phyloP scores from a whole-genome alignment of 495 filamentous ascomycete species.

The Penicillium arizonense region DNA sequence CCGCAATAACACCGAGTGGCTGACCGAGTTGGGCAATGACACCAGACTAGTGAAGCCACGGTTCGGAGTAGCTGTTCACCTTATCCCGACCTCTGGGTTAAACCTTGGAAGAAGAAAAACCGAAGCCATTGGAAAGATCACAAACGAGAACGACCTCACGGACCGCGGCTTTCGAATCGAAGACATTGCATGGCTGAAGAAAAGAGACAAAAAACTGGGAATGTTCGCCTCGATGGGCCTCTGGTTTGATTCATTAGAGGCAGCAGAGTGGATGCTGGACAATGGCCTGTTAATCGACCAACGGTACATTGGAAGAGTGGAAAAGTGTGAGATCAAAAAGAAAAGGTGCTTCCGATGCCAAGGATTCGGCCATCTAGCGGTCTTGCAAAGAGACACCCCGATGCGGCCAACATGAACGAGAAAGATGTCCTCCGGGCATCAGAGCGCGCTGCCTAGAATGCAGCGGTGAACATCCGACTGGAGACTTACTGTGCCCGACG shows the following conservation, averaged over 20 bases:
- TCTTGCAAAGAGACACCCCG: slow-evolving; percentile 26
- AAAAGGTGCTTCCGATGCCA: slow-evolving; percentile 25
- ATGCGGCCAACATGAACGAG: slow-evolving; percentile 23
- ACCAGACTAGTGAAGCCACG: too few species aligned
- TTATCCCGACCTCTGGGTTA: too few species aligned
- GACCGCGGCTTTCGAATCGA: background rate
- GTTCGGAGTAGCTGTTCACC: too few species aligned
- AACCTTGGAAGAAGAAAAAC: too few species aligned
- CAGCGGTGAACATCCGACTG: slow-evolving; percentile 18
- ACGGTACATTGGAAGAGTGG: slow-evolving; percentile 15
- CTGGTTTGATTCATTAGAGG: slow-evolving; percentile 4
- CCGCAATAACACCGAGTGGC: too few species aligned
- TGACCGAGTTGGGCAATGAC: too few species aligned
- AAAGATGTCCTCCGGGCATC: slow-evolving; percentile 16
- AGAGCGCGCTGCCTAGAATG: slow-evolving; percentile 19
- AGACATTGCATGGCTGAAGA: slow-evolving; percentile 5
- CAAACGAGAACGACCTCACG: background rate
- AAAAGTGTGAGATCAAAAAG: slow-evolving; percentile 15
- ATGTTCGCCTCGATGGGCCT: slow-evolving; percentile 4
- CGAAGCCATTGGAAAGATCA: background rate
- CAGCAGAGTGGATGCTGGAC: background rate
- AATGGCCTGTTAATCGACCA: background rate
- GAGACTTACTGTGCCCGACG: slow-evolving; percentile 12
- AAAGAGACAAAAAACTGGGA: background rate
- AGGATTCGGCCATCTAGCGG: slow-evolving; percentile 26